phyloP scores from a whole-genome alignment of 192 early-diverging fungal species.

The Geosiphon pyriformis region DNA sequence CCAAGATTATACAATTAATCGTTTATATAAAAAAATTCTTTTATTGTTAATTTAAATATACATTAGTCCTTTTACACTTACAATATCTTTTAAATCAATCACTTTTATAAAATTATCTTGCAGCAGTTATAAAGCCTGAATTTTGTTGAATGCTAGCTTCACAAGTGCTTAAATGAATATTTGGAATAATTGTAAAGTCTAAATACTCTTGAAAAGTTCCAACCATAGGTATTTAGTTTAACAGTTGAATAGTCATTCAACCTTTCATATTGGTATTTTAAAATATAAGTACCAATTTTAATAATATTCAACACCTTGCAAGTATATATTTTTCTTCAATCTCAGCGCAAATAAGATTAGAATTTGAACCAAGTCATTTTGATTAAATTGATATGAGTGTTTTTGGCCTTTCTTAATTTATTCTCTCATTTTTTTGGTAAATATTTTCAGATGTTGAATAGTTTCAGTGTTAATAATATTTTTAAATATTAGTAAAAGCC shows the following conservation, averaged over 20 bases:
- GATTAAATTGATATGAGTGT: background rate
- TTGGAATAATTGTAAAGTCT: background rate
- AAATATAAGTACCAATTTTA: no score
- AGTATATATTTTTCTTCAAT: background rate
- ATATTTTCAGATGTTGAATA: background rate
- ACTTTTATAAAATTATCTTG: background rate
- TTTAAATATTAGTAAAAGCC: background rate
- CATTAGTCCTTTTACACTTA: background rate
- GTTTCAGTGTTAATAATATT: background rate
- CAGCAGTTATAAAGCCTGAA: background rate
- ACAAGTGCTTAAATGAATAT: background rate
- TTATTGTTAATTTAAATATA: no score
- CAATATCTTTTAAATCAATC: background rate
- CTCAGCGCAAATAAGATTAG: background rate
- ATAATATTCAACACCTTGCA: background rate
- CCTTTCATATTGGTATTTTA: no score
- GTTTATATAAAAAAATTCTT: no score
- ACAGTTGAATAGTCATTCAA: background rate
- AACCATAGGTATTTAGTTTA: background rate
- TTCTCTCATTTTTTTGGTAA: background rate
- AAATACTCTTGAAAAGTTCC: background rate
- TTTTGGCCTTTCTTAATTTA: background rate
- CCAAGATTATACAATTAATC: no score
- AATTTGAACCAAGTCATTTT: background rate
- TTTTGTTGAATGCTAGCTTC: background rate